These are phyloP conservation scores for Rhodotorula sp. DNA, from an alignment of 1,284 basidiomycete species.

Conservation along the genomic window DNA sequence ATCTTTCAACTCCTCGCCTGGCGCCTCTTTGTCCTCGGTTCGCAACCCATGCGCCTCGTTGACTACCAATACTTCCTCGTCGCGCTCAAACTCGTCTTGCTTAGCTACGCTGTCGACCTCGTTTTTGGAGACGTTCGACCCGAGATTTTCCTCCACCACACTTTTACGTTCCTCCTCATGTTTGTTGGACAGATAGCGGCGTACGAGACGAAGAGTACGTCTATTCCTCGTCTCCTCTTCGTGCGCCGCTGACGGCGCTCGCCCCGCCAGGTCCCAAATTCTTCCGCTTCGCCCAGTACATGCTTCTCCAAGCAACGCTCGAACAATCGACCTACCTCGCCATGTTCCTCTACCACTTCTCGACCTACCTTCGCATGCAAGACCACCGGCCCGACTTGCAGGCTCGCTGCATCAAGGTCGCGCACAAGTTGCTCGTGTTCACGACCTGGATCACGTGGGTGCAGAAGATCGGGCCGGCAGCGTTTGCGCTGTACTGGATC, in stretches of 20 bases:
- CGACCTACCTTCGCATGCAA: constrained; percentile 13
- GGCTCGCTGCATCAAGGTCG: not conserved
- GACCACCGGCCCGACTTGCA: not conserved
- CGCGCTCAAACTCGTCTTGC: constrained; percentile 15
- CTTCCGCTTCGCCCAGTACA: constrained; percentile 11
- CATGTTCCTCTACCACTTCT: constrained; percentile 20
- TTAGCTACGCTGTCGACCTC: constrained; percentile 13
- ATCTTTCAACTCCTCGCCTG: constrained; percentile 6
- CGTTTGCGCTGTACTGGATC: constrained; percentile 30
- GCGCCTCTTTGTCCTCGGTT: constrained; percentile 11
- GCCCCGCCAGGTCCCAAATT: not conserved
- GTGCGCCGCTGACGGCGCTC: too few species aligned
- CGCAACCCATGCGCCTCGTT: not conserved
- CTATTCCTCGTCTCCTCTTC: too few species aligned
- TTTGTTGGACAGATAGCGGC: constrained; percentile 19
- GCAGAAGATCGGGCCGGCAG: constrained; percentile 26
- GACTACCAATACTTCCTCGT: constrained; percentile 2
- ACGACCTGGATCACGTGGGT: constrained; percentile 24
- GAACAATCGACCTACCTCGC: constrained; percentile 22
- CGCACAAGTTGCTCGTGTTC: constrained; percentile 1
- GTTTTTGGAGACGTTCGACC: constrained; percentile 7
- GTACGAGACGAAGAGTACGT: constrained; percentile 5
- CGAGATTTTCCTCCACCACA: constrained; percentile 21
- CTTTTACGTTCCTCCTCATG: constrained; percentile 22
- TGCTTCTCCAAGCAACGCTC: constrained; percentile 22